Conservation (phyloP, 163 green algal species). For the Scenedesmus sp. region DNA sequence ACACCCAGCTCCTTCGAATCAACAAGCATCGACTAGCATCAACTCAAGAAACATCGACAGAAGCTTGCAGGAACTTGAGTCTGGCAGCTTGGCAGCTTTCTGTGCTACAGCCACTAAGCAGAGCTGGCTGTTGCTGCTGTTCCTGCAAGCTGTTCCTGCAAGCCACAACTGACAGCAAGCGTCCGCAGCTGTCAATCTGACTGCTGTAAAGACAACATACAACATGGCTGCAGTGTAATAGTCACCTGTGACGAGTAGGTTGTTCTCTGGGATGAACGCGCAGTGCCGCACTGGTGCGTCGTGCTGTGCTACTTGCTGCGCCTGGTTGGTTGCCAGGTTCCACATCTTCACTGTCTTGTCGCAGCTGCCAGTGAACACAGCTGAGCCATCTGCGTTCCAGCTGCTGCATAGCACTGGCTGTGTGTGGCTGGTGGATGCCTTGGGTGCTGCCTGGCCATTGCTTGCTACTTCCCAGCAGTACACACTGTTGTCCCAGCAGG, state of each 20-base stretch:
- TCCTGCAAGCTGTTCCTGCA: constrained; percentile 4
- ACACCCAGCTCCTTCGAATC: not conserved
- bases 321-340: constrained; percentile 89
- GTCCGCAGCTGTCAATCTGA: not conserved
- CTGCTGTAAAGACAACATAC: too few species aligned
- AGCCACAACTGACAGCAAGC: not conserved
- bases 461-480: constrained; percentile 92
- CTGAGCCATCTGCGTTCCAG: constrained; percentile 89
- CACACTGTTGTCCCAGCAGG: constrained; percentile 93
- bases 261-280: constrained; percentile 69
- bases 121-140: not conserved
- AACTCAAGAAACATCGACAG: not conserved
- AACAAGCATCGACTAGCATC: too few species aligned
- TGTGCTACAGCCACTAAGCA: not conserved
- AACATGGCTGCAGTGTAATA: not conserved
- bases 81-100: not conserved
- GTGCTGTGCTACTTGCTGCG: constrained; percentile 89
- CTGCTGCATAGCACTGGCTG: constrained; percentile 90
- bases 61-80: not conserved
- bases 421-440: constrained; percentile 84
- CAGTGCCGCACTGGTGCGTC: constrained; percentile 87
- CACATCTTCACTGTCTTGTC: constrained; percentile 97
- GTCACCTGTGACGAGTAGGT: constrained; percentile 85
- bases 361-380: constrained; percentile 76
- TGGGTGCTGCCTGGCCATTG: constrained; percentile 81